phyloP scores from a whole-genome alignment of 2,329 filamentous ascomycete genomes.

The Aspergillus sp. region DNA sequence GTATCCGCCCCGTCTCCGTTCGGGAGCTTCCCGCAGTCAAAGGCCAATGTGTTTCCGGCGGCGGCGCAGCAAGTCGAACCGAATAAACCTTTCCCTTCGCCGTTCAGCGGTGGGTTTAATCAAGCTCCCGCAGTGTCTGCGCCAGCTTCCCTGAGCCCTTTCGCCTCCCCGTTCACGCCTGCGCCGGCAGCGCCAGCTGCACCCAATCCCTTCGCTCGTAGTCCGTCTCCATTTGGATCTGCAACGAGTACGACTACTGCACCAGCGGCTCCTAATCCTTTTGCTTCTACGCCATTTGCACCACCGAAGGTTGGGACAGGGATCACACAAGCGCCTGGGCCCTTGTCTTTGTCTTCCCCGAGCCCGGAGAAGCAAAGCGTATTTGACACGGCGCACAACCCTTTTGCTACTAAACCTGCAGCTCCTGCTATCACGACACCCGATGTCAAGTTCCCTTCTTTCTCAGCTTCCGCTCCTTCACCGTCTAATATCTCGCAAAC shows the following conservation, averaged over 20 bases:
- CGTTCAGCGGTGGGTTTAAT: constrained; percentile 2
- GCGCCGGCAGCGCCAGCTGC: not conserved
- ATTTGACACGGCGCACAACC: not conserved
- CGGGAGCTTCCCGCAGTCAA: constrained; percentile 13
- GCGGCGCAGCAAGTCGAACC: not conserved
- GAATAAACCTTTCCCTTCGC: constrained; percentile 4
- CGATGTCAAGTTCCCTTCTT: not conserved
- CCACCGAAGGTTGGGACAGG: not conserved
- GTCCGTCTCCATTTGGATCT: not conserved
- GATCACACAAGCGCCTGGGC: not conserved
- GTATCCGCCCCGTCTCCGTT: constrained; percentile 10
- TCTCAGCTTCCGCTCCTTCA: not conserved
- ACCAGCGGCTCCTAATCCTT: not conserved
- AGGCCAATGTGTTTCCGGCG: not conserved
- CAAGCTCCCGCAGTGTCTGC: not conserved
- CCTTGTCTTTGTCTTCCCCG: not conserved
- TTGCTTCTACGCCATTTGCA: constrained; percentile 1
- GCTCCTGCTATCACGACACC: not conserved
- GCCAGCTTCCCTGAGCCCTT: no score
- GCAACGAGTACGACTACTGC: not conserved
- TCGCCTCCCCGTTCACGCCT: no score
- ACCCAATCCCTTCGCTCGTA: constrained; percentile 4
- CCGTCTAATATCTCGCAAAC: no score
- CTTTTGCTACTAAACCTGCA: constrained; percentile 1
- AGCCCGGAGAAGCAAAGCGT: not conserved